Conservation (phyloP, 2,329 filamentous ascomycete species). For the Phialocephala sp. region DNA sequence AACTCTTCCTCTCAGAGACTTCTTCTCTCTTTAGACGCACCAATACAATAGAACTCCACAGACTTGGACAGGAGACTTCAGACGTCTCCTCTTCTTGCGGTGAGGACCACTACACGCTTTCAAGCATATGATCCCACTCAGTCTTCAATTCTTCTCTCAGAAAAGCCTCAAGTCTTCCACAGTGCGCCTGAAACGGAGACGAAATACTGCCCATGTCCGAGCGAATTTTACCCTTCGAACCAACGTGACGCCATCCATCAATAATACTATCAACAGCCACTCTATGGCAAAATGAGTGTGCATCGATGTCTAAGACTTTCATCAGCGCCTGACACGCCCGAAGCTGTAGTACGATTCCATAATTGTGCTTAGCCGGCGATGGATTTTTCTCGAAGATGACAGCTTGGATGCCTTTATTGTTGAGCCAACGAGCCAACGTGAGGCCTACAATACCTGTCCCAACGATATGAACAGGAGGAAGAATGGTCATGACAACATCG, state of each 20-base stretch:
- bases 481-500: slow-evolving; percentile 22
- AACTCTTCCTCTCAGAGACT: too few species aligned
- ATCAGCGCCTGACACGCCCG: slow-evolving; percentile 21
- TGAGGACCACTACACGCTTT: too few species aligned
- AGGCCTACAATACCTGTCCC: slow-evolving; percentile 26
- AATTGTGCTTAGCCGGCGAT: slow-evolving; percentile 21
- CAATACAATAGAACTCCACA: too few species aligned
- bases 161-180: slow-evolving; percentile 23
- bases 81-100: too few species aligned
- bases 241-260: slow-evolving; percentile 2
- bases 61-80: too few species aligned
- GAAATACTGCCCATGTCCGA: background rate
- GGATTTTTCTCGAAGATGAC: slow-evolving; percentile 26
- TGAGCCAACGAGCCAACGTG: slow-evolving; percentile 23
- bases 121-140: slow-evolving; percentile 21
- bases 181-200: slow-evolving; percentile 22
- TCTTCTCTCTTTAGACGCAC: too few species aligned
- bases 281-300: slow-evolving; percentile 11
- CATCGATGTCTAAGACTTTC: slow-evolving; percentile 21
- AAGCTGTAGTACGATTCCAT: slow-evolving; percentile 25
- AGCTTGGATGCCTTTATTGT: slow-evolving; percentile 18
- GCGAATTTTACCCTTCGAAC: background rate
- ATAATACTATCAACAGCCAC: slow-evolving; percentile 24
- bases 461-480: slow-evolving; percentile 24
- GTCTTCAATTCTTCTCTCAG: slow-evolving; percentile 27